Conservation (phyloP, 345 rosid species). For the Lumnitzera racemosa region DNA sequence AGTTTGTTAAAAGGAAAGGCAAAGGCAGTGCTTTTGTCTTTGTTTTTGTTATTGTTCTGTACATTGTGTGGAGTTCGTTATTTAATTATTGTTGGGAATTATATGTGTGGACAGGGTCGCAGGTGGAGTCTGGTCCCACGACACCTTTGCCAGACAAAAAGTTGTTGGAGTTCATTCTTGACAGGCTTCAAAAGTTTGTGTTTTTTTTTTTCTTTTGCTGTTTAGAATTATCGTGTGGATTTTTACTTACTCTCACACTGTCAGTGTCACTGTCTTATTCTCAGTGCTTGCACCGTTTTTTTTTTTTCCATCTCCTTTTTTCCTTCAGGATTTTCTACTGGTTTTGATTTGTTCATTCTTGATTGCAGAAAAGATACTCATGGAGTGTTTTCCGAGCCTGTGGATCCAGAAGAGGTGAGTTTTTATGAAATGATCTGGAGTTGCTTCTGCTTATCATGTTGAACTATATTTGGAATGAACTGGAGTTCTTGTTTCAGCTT, state of each 20-base stretch:
- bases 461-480: background rate
- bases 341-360: slow-evolving; percentile 16
- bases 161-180: slow-evolving; percentile 97
- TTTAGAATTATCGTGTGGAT: no score
- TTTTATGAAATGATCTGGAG: background rate
- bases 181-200: slow-evolving; percentile 95
- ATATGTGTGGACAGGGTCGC: slow-evolving; percentile 67
- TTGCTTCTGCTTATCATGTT: background rate
- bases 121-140: slow-evolving; percentile 85
- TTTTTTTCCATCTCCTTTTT: background rate
- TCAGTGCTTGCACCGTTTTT: slow-evolving; percentile 9
- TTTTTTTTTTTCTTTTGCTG: slow-evolving; percentile 16
- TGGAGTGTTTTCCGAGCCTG: slow-evolving; percentile 92
- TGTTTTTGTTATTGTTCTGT: slow-evolving; percentile 2
- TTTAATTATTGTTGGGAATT: slow-evolving; percentile 11
- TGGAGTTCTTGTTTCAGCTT: slow-evolving; percentile 43
- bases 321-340: slow-evolving; percentile 7
- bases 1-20: no score
- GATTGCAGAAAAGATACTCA: slow-evolving; percentile 84
- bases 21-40: slow-evolving; percentile 33
- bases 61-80: slow-evolving; percentile 3
- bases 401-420: slow-evolving; percentile 46
- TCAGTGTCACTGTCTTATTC: no score
- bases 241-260: no score
- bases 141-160: slow-evolving; percentile 97